Base-by-base conservation (phyloP, 164 flowering plant genomes). In the Umbilicus rupestris region DNA sequence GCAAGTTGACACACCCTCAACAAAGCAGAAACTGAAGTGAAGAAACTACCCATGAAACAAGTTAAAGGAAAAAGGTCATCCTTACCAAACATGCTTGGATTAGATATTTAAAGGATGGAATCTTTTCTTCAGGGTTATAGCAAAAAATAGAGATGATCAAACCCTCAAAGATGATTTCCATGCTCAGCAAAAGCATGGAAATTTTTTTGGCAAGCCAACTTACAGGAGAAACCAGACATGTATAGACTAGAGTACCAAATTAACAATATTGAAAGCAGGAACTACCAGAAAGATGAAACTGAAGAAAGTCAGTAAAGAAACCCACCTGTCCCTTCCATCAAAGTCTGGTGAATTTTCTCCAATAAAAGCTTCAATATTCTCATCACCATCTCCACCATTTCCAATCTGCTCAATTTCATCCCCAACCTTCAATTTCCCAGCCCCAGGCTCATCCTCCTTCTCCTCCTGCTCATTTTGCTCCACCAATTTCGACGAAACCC, bases 261-360 rank as follows among this genome's bases (percentile, higher is more conserved):
- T n/a, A n/a, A n/a, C n/a, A n/a, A n/a, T n/a, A n/a, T 35, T 35
- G 37, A 19, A 55, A 1, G 60, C 60, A 55, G 5, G 60, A n/a
- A n/a, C n/a, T n/a, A n/a, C n/a, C n/a, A 35, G 8, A 62, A 62
- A 39, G 20, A 15, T 10, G 16, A 7, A 11, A 62, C 8, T 10
- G 5, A 1, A 26, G 22, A 9, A 3, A 39, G 0, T 6, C 7
- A 41, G 19, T 7, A 68, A 29, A 16, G 46, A 70, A 58, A 64
- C 77, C 50, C 72, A 82, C 85, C 85, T 80, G 2, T 77, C 82
- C 74, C 80, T 73, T 35, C 71, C 78, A 68, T 80, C 85, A 68
- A 72, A 44, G 5, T 80, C 85, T 73, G 78, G 67, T 30, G 72
- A 59, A 72, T 82, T 82, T 16, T 82, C 85, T 3, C 81, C 85